Conservation (phyloP, 257 asterid genomes). For the Petunia secreta region DNA sequence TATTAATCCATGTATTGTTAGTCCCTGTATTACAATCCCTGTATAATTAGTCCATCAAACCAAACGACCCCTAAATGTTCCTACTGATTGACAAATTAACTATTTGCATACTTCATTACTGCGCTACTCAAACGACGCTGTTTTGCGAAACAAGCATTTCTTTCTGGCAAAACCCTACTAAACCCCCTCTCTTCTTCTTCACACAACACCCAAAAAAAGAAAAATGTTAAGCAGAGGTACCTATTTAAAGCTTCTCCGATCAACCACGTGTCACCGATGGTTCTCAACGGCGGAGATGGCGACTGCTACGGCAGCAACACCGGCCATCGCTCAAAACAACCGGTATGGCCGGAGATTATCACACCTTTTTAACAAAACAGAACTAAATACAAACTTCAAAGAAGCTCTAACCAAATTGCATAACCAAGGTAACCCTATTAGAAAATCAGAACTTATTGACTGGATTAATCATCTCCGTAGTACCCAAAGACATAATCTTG, state of each 20-base stretch:
- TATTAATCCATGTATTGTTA: too few relatives aligned
- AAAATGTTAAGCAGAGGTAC: conserved; percentile 23
- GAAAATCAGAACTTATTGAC: conserved; percentile 33
- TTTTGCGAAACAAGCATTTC: too few relatives aligned
- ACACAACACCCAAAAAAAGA: neutral
- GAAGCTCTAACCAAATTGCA: conserved; percentile 50
- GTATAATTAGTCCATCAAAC: too few relatives aligned
- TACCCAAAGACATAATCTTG: conserved; percentile 41
- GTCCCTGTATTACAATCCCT: too few relatives aligned
- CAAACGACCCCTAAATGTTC: too few relatives aligned
- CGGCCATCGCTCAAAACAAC: conserved; percentile 27
- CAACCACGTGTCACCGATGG: neutral
- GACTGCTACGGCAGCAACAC: conserved; percentile 27
- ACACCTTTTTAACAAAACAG: conserved; percentile 31
- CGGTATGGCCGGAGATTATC: conserved; percentile 35
- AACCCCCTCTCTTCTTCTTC: conserved; percentile 9
- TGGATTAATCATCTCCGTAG: conserved; percentile 48
- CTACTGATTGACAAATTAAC: too few relatives aligned
- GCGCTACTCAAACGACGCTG: too few relatives aligned
- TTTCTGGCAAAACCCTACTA: too few relatives aligned
- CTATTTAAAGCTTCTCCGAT: conserved; percentile 21
- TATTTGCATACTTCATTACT: too few relatives aligned
- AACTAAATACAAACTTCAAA: conserved; percentile 32
- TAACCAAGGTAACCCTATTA: conserved; percentile 33
- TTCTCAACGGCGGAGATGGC: neutral